A percentile compares a stretch with the other conserved stretches of the same genome.
Conservation (phyloP, 208 protist genomes). For the Trypanosoma platydactyli region DNA sequence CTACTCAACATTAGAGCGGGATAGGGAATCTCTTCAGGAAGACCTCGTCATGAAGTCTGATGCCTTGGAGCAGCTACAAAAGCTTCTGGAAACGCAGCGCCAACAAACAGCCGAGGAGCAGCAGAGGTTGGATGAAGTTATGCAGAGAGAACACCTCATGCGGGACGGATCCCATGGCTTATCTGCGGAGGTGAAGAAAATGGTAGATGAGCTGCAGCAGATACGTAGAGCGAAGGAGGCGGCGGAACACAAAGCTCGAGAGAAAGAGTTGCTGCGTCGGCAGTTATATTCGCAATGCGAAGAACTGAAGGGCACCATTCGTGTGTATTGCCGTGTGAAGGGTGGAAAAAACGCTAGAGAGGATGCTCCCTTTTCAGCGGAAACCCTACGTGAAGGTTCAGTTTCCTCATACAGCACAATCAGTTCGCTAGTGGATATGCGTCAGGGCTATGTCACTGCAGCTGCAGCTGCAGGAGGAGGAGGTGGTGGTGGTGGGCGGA, state of each 20-base stretch:
- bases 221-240: constrained; percentile 30
- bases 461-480: background rate
- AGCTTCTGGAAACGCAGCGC: constrained; percentile 19
- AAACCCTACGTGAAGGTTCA: constrained; percentile 18
- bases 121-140: constrained; percentile 25
- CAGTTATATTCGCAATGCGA: constrained; percentile 75
- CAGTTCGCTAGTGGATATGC: background rate
- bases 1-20: constrained; percentile 25
- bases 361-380: background rate
- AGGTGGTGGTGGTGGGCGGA: background rate
- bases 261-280: constrained; percentile 68
- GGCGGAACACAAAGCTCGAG: constrained; percentile 38
- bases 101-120: constrained; percentile 23
- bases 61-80: constrained; percentile 33
- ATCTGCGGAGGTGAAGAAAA: constrained; percentile 65
- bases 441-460: background rate
- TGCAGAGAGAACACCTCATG: constrained; percentile 57
- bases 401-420: constrained; percentile 21
- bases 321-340: constrained; percentile 91
- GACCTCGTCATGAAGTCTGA: constrained; percentile 58
- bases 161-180: constrained; percentile 69
- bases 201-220: constrained; percentile 62
- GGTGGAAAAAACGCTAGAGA: constrained; percentile 18
- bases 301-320: constrained; percentile 89
- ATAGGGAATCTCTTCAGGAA: constrained; percentile 48